Evolutionary conservation across 2,329 filamentous ascomycete species (phyloP), one percentile per base, ranked within the genome.

Genomic region (Phyllosticta citribraziliensis): DNA sequence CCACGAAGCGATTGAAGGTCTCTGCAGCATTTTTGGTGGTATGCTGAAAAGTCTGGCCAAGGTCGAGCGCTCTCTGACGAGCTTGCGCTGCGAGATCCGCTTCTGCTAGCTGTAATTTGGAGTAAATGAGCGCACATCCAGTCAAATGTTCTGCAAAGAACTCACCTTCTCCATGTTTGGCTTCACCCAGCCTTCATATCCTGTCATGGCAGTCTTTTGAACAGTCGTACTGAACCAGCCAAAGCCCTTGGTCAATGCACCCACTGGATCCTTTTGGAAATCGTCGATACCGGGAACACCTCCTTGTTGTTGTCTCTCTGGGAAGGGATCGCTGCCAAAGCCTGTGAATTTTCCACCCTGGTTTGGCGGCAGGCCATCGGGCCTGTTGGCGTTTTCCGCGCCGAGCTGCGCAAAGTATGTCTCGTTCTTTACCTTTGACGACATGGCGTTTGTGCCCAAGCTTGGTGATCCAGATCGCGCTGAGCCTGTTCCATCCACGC

Each of bases 281-380:
- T 97, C 93, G 60, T 94, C 88, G n/a, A 94, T 78, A 12, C 85
- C 85, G 0, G 88, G 89, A 25, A 88, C 76, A 11, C 73, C 74
- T 52, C 73, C 73, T 35, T 74, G 73, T 59, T 69, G 72, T 66
- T 66, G 75, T 68, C 66, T 79, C 74, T 57, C 73, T 19, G 84
- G 79, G 59, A 79, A 80, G 25, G 88, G 83, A 56, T 86, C 85
- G 71, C 87, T 96, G 40, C 94, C 94, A 73, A 99, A 99, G 0
- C 94, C 94, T 11, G 79, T 82, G 71, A 91, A 99, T 75, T 96
- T 97, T 11, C 94, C 94, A 63, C 94, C 94, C 73, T 97, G 93
- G 63, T 82, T 93, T 0, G 94, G 94, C 30, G 90, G 88, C 58
- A 97, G 68, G 67, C 84, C 80, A 0, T 87, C 90, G 6, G 89